Evolutionary conservation across 495 filamentous ascomycete species (phyloP).

Genomic region (Aspergillus wentii): DNA sequence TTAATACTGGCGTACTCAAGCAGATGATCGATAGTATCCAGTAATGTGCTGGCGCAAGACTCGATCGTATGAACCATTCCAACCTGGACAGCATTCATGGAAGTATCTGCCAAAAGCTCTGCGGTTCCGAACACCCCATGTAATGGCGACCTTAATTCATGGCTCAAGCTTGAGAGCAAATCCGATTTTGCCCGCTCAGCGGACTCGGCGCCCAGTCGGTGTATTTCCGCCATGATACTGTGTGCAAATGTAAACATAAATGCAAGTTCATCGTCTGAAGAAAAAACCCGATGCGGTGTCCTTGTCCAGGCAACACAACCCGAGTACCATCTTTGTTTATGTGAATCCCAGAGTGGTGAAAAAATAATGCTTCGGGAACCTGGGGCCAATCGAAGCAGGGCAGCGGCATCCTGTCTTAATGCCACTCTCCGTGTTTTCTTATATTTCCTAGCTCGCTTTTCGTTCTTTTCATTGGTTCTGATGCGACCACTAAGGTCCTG

Average conservation of each 20-base stretch:
- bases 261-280: slow-evolving; percentile 36
- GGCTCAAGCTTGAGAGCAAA: slow-evolving; percentile 61
- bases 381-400: slow-evolving; percentile 10
- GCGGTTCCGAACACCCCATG: slow-evolving; percentile 56
- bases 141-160: slow-evolving; percentile 61
- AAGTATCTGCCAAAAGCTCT: slow-evolving; percentile 54
- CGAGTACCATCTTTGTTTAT: slow-evolving; percentile 17
- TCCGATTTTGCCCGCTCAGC: slow-evolving; percentile 52
- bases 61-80: slow-evolving; percentile 57
- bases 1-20: slow-evolving; percentile 43
- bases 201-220: slow-evolving; percentile 37
- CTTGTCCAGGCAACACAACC: slow-evolving; percentile 48
- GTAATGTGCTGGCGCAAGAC: slow-evolving; percentile 55
- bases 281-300: slow-evolving; percentile 28
- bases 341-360: slow-evolving; percentile 16
- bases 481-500: slow-evolving; percentile 4
- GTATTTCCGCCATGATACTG: slow-evolving; percentile 55
- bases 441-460: slow-evolving; percentile 1
- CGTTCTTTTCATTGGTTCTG: background rate
- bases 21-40: slow-evolving; percentile 63
- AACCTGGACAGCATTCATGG: slow-evolving; percentile 42
- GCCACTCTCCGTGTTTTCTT: slow-evolving; percentile 7
- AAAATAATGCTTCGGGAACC: slow-evolving; percentile 15
- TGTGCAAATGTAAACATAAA: slow-evolving; percentile 50
- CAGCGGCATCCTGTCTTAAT: slow-evolving; percentile 10